Evolutionary conservation across 306 rosid genomes (phyloP).

Genomic region (Crataegus laevigata): DNA sequence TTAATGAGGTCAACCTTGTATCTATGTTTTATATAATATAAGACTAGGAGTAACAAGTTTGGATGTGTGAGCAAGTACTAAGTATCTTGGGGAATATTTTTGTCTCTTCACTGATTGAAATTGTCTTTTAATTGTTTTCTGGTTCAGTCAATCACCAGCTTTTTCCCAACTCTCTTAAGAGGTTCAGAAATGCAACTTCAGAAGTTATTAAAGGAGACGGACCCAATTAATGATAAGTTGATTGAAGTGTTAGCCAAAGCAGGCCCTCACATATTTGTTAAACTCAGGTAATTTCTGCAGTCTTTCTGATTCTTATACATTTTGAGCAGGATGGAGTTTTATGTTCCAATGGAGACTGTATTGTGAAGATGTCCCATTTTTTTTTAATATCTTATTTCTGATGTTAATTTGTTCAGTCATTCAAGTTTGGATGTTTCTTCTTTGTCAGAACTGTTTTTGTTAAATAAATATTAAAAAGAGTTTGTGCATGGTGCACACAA

Average conservation of each 20-base stretch:
- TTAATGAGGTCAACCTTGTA: background rate
- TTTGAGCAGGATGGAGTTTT: background rate
- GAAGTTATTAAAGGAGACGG: slow-evolving; percentile 44
- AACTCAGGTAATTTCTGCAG: slow-evolving; percentile 49
- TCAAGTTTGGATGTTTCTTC: background rate
- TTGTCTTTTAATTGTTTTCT: slow-evolving; percentile 18
- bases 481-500: background rate
- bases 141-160: slow-evolving; percentile 54
- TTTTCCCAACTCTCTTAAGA: slow-evolving; percentile 66
- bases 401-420: background rate
- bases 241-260: slow-evolving; percentile 44
- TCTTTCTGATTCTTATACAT: background rate
- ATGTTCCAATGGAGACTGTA: background rate
- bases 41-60: background rate
- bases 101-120: slow-evolving; percentile 8
- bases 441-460: background rate
- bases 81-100: background rate
- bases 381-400: background rate
- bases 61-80: background rate
- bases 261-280: slow-evolving; percentile 47
- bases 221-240: slow-evolving; percentile 51
- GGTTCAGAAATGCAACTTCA: slow-evolving; percentile 60
- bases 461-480: background rate
- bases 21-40: background rate
- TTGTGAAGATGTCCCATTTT: background rate